Evolutionary conservation across 345 rosid genomes (phyloP).

Genomic region (Firmiana major): DNA sequence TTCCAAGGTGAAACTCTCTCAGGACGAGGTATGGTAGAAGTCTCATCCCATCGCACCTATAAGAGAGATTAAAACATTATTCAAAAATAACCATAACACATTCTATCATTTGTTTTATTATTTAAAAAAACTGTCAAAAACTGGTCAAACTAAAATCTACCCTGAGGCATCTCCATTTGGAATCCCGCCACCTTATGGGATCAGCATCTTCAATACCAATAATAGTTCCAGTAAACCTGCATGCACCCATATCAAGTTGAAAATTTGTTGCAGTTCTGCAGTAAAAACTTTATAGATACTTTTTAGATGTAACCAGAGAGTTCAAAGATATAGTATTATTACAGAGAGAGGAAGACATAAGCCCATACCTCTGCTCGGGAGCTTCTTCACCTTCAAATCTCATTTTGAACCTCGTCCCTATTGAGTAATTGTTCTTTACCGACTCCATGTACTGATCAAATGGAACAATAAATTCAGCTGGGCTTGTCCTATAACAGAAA

Average conservation of each 20-base stretch:
- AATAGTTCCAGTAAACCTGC: conserved; percentile 76
- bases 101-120: conserved; percentile 7
- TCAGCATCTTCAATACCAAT: conserved; percentile 70
- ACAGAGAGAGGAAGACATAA: neutral
- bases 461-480: conserved; percentile 87
- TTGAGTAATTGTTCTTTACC: conserved; percentile 56
- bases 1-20: conserved; percentile 91
- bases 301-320: neutral
- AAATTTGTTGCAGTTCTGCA: neutral
- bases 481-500: conserved; percentile 59
- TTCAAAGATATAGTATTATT: neutral
- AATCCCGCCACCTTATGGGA: conserved; percentile 52
- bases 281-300: neutral
- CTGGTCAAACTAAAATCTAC: conserved; percentile 24
- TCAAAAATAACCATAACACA: neutral
- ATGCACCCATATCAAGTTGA: neutral
- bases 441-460: conserved; percentile 71
- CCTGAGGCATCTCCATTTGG: conserved; percentile 88
- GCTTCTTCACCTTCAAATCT: conserved; percentile 91
- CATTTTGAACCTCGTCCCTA: conserved; percentile 90
- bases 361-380: conserved; percentile 75
- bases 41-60: conserved; percentile 91
- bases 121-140: neutral
- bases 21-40: conserved; percentile 62
- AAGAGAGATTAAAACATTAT: conserved; percentile 1